Evolutionary conservation across 2,329 filamentous ascomycete species (phyloP), one percentile per base, ranked within the genome.

Genomic region (Arthrobotrys entomopaga): DNA sequence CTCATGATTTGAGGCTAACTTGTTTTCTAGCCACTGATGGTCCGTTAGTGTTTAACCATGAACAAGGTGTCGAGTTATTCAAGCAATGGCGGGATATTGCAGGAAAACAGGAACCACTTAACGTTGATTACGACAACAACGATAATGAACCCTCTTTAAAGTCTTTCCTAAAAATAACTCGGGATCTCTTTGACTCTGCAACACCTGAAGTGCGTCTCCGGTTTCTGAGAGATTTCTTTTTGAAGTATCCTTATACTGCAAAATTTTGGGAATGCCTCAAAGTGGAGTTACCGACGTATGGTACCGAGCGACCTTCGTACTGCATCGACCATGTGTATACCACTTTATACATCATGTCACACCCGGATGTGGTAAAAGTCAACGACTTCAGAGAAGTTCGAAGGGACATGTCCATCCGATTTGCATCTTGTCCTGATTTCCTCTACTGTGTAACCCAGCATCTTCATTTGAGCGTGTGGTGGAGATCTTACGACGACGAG

Each of bases 241-340:
- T 73, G 20, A 65, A 66, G 20, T 40, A 61, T 5, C 46, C 54
- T 3, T 73, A 61, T 26, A 19, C 66, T 10, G 40, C 48, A 5
- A 73, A 53, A 24, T 26, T 73, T 13, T 50, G 49, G 61, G 69
- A 73, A 22, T 73, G 69, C n/a, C 26, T 73, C 0, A 52, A 38
- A 4, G 56, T 73, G 2, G 42, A 61, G 10, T 34, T 73, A 22
- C 69, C 60, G 5, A 66, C 56, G 7, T 26, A 73, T 29, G 49
- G 54, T 15, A 66, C 63, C 10, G 63, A 61, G 34, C 48, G 57
- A 4, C 56, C 69, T 15, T 65, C 60, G 1, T 52, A 60, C 26
- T 1, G 6, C 10, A 56, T 49, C 16, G 69, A 73, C 10, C 69
- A 73, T 22, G 69, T 73, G 13, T 61, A 50, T 6, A 29, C 61